Percentiles rank a stretch among this genome's conserved stretches.
Conservation (phyloP, 2,329 filamentous ascomycete species). For the Colletotrichum chrysophilum region DNA sequence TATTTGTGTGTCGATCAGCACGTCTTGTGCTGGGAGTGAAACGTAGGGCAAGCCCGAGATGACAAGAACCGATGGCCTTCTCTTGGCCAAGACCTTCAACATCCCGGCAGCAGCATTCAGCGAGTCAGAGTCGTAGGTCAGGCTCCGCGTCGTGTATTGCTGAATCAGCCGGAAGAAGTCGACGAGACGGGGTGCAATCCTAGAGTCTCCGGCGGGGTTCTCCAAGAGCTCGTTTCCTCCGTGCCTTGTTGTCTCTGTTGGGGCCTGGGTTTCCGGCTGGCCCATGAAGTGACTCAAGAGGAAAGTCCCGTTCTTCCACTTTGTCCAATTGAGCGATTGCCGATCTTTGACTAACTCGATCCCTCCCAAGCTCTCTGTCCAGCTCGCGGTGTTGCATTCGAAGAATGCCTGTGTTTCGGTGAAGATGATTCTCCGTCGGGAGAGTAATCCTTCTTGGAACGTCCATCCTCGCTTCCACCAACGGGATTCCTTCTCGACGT, state of each 20-base stretch:
- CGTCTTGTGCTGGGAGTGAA: not conserved
- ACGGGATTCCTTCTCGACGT: not conserved
- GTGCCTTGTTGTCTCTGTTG: not conserved
- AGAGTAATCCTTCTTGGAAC: not conserved
- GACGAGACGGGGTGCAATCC: not conserved
- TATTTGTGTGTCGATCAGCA: not conserved
- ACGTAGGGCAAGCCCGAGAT: not conserved
- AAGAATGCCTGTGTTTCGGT: not conserved
- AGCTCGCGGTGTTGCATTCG: not conserved
- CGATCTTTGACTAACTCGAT: not conserved
- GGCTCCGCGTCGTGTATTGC: not conserved
- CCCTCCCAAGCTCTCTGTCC: not conserved
- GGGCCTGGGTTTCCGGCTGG: not conserved
- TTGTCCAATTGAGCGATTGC: not conserved
- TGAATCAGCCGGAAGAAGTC: not conserved
- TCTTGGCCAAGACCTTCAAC: not conserved
- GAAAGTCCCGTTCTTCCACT: not conserved
- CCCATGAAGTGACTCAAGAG: not conserved
- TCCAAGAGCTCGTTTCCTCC: not conserved
- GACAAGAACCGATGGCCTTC: not conserved
- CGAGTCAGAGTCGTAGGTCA: not conserved
- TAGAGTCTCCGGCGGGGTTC: not conserved
- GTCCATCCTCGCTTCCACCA: not conserved
- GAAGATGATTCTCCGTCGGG: not conserved
- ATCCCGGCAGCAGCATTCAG: not conserved